Percentiles rank a stretch among this genome's conserved stretches.
These are phyloP conservation scores for Capronia epimyces DNA, from an alignment of 2,329 filamentous ascomycete genomes.

Conservation along the genomic window DNA sequence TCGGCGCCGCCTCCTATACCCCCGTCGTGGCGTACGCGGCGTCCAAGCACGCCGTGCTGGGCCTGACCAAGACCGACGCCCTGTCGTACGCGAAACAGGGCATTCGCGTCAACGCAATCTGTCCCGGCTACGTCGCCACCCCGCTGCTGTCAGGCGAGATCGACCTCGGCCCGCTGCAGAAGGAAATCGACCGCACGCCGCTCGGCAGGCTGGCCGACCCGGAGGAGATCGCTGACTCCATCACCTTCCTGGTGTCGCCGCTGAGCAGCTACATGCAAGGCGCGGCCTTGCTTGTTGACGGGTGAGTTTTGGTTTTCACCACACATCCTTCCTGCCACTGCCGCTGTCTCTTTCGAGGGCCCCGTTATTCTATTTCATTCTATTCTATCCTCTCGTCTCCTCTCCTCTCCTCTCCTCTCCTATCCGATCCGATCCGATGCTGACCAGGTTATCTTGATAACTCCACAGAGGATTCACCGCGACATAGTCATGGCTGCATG, in stretches of 20 bases:
- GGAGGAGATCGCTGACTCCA: conserved; percentile 52
- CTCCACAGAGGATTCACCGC: too few relatives aligned
- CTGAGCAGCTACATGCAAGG: conserved; percentile 53
- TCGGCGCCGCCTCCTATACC: conserved; percentile 29
- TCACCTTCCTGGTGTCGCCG: conserved; percentile 49
- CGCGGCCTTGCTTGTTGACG: conserved; percentile 30
- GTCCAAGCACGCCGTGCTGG: conserved; percentile 15
- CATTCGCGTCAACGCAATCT: conserved; percentile 59
- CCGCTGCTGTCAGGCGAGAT: conserved; percentile 9
- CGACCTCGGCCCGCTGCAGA: conserved; percentile 15
- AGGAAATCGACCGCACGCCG: conserved; percentile 44
- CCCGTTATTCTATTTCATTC: too few relatives aligned
- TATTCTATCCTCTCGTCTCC: too few relatives aligned
- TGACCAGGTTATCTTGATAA: too few relatives aligned
- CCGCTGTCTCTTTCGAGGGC: too few relatives aligned
- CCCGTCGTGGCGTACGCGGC: conserved; percentile 36
- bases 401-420: too few relatives aligned
- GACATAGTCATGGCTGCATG: too few relatives aligned
- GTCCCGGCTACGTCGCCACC: conserved; percentile 41
- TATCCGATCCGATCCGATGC: too few relatives aligned
- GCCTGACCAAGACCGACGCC: conserved; percentile 26
- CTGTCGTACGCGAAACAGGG: conserved; percentile 47
- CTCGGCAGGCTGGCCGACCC: conserved; percentile 44
- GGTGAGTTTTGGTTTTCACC: conserved; percentile 22
- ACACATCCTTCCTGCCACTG: too few relatives aligned